These are phyloP conservation scores for Mucor irregularis DNA, from an alignment of 371 early-diverging fungal genomes.

Conservation along the genomic window DNA sequence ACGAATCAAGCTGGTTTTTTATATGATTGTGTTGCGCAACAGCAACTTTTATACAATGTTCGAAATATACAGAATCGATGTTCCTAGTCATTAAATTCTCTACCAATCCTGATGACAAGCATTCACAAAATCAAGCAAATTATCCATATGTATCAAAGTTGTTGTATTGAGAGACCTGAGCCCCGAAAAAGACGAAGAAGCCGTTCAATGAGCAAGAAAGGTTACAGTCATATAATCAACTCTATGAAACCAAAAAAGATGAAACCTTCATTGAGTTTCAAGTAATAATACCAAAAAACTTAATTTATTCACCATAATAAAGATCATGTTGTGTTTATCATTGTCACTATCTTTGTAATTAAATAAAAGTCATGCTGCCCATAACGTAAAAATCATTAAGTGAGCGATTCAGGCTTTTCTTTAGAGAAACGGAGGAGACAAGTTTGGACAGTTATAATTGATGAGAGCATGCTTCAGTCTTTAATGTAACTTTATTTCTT, in stretches of 20 bases:
- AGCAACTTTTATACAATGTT: conserved; percentile 13
- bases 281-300: conserved; percentile 2
- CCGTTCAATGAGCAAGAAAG: too few species aligned
- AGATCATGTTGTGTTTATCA: not conserved
- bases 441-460: not conserved
- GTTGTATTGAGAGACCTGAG: conserved; percentile 12
- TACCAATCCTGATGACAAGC: conserved; percentile 8
- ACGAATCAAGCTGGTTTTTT: conserved; percentile 14
- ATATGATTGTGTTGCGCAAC: conserved; percentile 13
- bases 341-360: not conserved
- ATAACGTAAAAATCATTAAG: not conserved
- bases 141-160: conserved; percentile 7
- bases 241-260: conserved; percentile 5
- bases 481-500: too few species aligned
- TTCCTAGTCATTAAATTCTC: conserved; percentile 8
- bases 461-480: not conserved
- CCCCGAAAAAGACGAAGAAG: conserved; percentile 10
- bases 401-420: not conserved
- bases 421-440: not conserved
- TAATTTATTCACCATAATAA: not conserved
- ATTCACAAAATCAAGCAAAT: conserved; percentile 12
- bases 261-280: conserved; percentile 7
- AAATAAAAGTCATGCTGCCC: not conserved
- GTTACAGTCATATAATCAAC: not conserved
- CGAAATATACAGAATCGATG: conserved; percentile 12